These are phyloP conservation scores for Angophora floribunda DNA, from an alignment of 345 rosid species.

Conservation along the genomic window DNA sequence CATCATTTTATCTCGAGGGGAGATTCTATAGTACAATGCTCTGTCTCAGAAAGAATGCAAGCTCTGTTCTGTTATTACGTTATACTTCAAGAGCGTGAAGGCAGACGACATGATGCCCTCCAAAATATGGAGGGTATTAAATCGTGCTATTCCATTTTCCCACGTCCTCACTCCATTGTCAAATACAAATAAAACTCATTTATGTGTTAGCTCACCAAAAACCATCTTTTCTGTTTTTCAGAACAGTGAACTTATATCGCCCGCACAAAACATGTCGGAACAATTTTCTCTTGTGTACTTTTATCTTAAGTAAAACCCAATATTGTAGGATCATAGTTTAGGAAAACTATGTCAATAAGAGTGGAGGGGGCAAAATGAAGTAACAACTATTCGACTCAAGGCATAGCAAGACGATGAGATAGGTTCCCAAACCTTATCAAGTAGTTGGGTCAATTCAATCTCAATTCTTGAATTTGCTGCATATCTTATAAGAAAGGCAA, in stretches of 20 bases:
- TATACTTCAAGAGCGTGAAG: neutral
- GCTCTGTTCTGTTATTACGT: neutral
- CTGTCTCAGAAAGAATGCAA: neutral
- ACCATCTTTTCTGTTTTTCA: neutral
- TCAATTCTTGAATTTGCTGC: neutral
- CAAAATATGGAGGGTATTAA: neutral
- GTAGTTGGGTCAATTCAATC: neutral
- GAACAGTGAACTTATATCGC: neutral
- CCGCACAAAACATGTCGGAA: neutral
- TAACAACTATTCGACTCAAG: neutral
- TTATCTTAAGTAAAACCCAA: neutral
- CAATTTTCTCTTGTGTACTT: neutral
- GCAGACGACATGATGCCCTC: neutral
- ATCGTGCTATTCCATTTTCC: neutral
- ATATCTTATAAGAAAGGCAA: too few relatives aligned
- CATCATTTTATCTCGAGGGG: neutral
- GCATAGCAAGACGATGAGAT: too few relatives aligned
- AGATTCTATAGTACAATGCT: neutral
- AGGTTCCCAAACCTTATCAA: neutral
- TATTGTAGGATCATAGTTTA: neutral
- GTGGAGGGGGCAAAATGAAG: neutral
- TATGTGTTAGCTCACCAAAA: neutral
- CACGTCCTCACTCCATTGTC: neutral
- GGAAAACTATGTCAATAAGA: rapidly evolving
- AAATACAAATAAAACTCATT: neutral